These are phyloP conservation scores for Rhynchosporium secalis DNA, from an alignment of 2,329 filamentous ascomycete genomes.

Conservation along the genomic window DNA sequence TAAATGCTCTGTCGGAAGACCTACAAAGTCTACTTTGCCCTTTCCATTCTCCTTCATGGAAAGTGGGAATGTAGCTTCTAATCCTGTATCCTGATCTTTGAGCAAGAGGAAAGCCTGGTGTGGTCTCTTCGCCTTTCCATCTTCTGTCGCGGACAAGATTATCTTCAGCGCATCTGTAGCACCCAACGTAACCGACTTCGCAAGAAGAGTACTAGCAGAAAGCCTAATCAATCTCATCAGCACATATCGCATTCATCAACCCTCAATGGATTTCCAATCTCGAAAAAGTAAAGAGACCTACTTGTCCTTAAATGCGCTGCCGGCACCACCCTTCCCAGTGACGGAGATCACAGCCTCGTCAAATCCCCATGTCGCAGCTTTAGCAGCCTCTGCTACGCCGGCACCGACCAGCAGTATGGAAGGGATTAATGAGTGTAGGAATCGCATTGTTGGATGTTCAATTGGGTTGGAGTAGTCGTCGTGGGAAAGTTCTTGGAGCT, in stretches of 20 bases:
- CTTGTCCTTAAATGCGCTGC: constrained; percentile 59
- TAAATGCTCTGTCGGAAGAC: constrained; percentile 39
- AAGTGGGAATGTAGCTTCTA: constrained; percentile 87
- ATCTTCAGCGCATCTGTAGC: constrained; percentile 76
- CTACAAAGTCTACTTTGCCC: constrained; percentile 79
- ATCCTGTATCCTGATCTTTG: constrained; percentile 68
- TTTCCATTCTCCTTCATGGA: constrained; percentile 86
- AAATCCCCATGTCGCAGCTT: constrained; percentile 66
- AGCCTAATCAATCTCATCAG: constrained; percentile 32
- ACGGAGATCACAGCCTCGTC: constrained; percentile 70
- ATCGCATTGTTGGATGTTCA: constrained; percentile 41
- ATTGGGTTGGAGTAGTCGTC: constrained; percentile 16
- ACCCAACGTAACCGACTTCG: constrained; percentile 64
- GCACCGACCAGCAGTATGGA: constrained; percentile 45
- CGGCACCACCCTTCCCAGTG: constrained; percentile 57
- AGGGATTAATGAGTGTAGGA: constrained; percentile 44
- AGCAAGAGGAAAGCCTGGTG: constrained; percentile 93
- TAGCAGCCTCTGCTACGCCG: constrained; percentile 46
- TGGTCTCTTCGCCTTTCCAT: constrained; percentile 75
- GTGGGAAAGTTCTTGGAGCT: constrained; percentile 15
- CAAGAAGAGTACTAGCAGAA: constrained; percentile 44
- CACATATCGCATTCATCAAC: constrained; percentile 3
- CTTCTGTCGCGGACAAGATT: constrained; percentile 76
- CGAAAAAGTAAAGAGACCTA: constrained; percentile 44
- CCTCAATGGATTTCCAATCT: neutral